Base-by-base conservation (phyloP, 2,329 filamentous ascomycete genomes). In the Corynespora cassiicola region DNA sequence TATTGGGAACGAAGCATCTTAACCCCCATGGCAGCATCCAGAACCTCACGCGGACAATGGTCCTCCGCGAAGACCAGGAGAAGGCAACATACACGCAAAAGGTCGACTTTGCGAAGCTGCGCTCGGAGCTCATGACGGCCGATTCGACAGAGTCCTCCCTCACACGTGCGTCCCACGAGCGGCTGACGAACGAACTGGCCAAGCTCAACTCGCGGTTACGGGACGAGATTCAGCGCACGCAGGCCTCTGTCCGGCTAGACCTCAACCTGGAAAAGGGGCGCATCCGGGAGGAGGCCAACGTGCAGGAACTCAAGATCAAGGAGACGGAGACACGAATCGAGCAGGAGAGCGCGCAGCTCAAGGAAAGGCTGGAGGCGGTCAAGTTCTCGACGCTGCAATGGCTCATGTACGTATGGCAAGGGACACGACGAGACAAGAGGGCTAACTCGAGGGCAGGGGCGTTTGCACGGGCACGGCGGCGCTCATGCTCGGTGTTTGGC, bases 271-370 rank as follows among this genome's bases (percentile, higher is more conserved):
- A 99, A 65, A 99, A 99, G 75, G 94, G 94, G 10, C 81, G 94
- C 47, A 99, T 97, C 54, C 79, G 94, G 47, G 94, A 99, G 72
- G 94, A 99, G 76, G 90, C 91, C 12, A 95, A 96, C 53, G 87
- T 88, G 41, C 94, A 97, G 74, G 94, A 99, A 71, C 83, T 99
- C 71, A 95, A 96, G 76, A 90, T 99, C 61, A 96, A 96, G 76
- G 94, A 99, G 79, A 97, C 94, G 9, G 94, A 99, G 75, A 96
- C 91, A 41, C 86, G 95, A 72, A 97, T 99, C 61, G 94, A 99
- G 76, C 92, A 97, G 73, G 94, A 97, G 76, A 90, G 94, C 36
- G 92, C 92, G 25, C 87, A 87, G 20, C 69, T 99, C 63, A 78
- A 90, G 53, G 94, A 97, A 76, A 86, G 95, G 73, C 78, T 99